Percentiles rank a stretch among this genome's conserved stretches.
phyloP scores from a whole-genome alignment of 1,284 basidiomycete species.

The Apiotrichum gamsii region DNA sequence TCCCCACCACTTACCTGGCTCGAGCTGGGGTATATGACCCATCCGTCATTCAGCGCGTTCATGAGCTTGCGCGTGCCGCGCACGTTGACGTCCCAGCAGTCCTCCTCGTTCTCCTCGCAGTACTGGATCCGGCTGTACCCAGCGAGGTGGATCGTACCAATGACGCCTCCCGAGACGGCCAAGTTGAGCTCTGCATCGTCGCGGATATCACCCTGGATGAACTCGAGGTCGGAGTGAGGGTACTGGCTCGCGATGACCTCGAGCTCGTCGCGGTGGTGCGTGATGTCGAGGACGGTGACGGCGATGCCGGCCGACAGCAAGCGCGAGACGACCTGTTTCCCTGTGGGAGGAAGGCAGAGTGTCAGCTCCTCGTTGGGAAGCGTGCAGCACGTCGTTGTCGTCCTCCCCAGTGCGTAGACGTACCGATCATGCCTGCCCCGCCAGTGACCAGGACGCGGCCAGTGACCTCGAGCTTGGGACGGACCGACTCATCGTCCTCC shows the following conservation, averaged over 20 bases:
- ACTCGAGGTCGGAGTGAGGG: slow-evolving; percentile 10
- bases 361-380: too few relatives aligned
- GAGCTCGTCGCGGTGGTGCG: slow-evolving; percentile 21
- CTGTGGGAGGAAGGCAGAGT: slow-evolving; percentile 21
- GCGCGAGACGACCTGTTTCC: slow-evolving; percentile 23
- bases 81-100: slow-evolving; percentile 36
- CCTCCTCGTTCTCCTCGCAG: slow-evolving; percentile 31
- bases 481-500: background rate
- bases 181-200: slow-evolving; percentile 9
- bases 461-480: background rate
- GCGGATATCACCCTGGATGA: slow-evolving; percentile 22
- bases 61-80: slow-evolving; percentile 25
- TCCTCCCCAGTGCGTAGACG: too few relatives aligned
- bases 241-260: slow-evolving; percentile 11
- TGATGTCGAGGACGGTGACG: slow-evolving; percentile 23
- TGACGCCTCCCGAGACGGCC: slow-evolving; percentile 24
- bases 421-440: slow-evolving; percentile 12
- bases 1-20: slow-evolving; percentile 20
- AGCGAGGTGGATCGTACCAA: slow-evolving; percentile 33
- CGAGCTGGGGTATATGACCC: slow-evolving; percentile 36
- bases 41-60: slow-evolving; percentile 17
- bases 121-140: slow-evolving; percentile 30
- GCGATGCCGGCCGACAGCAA: slow-evolving; percentile 14
- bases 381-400: too few relatives aligned
- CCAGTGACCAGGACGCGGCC: slow-evolving; percentile 11